Conservation (phyloP, 257 asterid species). For the Catharanthus roseus region DNA sequence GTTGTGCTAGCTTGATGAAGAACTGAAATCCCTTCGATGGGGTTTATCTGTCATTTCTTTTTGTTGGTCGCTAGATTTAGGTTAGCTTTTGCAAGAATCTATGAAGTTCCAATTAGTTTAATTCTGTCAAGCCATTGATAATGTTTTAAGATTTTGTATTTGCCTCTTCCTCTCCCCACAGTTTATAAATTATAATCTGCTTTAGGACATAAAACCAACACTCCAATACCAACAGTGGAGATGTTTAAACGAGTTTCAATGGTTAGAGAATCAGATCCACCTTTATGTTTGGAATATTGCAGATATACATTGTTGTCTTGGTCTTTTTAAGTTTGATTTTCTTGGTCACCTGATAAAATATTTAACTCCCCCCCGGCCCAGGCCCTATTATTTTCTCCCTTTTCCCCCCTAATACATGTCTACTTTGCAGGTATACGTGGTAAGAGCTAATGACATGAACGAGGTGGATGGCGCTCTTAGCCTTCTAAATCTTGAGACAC, state of each 20-base stretch:
- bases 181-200: no score
- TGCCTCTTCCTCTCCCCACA: neutral
- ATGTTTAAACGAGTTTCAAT: neutral
- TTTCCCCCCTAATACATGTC: slow-evolving; percentile 4
- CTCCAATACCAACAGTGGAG: neutral
- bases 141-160: neutral
- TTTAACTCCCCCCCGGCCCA: no score
- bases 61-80: neutral
- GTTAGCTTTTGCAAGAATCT: neutral
- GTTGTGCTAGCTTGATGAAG: neutral
- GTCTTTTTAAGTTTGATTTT: neutral
- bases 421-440: slow-evolving; percentile 43
- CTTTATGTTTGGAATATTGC: neutral
- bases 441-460: slow-evolving; percentile 64
- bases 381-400: neutral
- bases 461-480: slow-evolving; percentile 94
- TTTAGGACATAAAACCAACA: no score
- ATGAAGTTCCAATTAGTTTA: neutral
- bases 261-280: neutral
- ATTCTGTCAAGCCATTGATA: neutral
- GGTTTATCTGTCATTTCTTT: neutral
- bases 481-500: slow-evolving; percentile 68
- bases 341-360: neutral
- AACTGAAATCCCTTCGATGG: neutral
- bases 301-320: neutral